Percentiles rank a stretch among this genome's conserved stretches.
These are phyloP conservation scores for Halteria grandinella DNA, from an alignment of 73 alveolate species.

Conservation along the genomic window DNA sequence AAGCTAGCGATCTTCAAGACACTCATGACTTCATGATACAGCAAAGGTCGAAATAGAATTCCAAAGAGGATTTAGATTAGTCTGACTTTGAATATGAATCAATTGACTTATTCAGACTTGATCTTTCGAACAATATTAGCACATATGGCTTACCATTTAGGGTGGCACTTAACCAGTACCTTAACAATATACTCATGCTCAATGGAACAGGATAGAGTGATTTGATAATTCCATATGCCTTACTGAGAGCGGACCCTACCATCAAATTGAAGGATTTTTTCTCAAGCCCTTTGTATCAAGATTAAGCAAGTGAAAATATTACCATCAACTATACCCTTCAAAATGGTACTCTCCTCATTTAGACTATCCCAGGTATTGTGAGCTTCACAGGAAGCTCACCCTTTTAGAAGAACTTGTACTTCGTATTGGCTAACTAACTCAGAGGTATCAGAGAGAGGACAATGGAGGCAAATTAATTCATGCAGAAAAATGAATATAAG, in stretches of 20 bases:
- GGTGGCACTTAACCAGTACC: neutral
- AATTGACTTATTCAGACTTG: neutral
- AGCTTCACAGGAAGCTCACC: neutral
- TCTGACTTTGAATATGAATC: neutral
- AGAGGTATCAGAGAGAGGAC: slow-evolving; percentile 17
- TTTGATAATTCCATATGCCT: neutral
- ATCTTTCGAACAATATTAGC: neutral
- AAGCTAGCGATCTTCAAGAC: neutral
- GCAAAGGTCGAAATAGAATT: neutral
- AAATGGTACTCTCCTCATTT: slow-evolving; percentile 12
- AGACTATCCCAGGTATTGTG: neutral
- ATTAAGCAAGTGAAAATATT: neutral
- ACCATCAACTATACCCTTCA: neutral
- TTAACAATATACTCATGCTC: neutral
- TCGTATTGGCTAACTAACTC: slow-evolving; percentile 3
- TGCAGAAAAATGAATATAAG: neutral
- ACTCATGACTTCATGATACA: neutral
- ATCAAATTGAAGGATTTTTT: neutral
- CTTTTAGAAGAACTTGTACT: neutral
- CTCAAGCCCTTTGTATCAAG: neutral
- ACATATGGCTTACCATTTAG: neutral
- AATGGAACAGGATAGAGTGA: neutral
- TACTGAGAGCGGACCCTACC: neutral
- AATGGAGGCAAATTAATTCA: neutral
- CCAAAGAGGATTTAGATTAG: neutral